Conservation (phyloP, 2,329 filamentous ascomycete species). For the Tricladium varicosporioides region DNA sequence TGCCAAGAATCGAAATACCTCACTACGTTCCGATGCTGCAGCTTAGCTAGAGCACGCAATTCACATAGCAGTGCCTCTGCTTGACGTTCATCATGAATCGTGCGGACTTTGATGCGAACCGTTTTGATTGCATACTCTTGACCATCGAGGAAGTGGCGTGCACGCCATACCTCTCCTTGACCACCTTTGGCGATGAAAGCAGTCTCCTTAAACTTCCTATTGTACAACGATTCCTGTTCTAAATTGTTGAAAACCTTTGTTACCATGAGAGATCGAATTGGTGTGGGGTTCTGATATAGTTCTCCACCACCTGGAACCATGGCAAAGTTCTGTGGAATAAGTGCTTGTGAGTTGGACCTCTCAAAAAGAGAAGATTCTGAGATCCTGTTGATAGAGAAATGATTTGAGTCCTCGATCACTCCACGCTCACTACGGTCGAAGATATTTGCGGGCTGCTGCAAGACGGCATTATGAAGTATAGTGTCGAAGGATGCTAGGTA, state of each 20-base stretch:
- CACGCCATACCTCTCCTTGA: constrained; percentile 63
- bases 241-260: background rate
- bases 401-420: constrained; percentile 6
- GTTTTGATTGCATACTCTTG: constrained; percentile 65
- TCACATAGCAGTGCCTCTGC: constrained; percentile 47
- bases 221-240: constrained; percentile 18
- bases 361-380: constrained; percentile 11
- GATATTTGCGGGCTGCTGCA: constrained; percentile 7
- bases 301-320: background rate
- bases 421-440: constrained; percentile 2
- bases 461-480: constrained; percentile 25
- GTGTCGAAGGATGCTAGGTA: constrained; percentile 29
- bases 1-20: constrained; percentile 66
- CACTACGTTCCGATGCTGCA: constrained; percentile 66
- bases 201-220: constrained; percentile 49
- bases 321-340: background rate
- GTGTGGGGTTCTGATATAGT: background rate
- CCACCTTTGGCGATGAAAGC: constrained; percentile 60
- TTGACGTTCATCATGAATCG: constrained; percentile 41
- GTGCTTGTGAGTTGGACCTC: constrained; percentile 8
- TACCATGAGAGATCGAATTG: constrained; percentile 4
- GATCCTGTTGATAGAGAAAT: background rate
- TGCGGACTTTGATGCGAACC: constrained; percentile 49
- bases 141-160: constrained; percentile 58
- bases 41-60: constrained; percentile 49